Evolutionary conservation across 345 rosid species (phyloP), one percentile per base, ranked within the genome.

Genomic region (Sonneratia caseolaris): DNA sequence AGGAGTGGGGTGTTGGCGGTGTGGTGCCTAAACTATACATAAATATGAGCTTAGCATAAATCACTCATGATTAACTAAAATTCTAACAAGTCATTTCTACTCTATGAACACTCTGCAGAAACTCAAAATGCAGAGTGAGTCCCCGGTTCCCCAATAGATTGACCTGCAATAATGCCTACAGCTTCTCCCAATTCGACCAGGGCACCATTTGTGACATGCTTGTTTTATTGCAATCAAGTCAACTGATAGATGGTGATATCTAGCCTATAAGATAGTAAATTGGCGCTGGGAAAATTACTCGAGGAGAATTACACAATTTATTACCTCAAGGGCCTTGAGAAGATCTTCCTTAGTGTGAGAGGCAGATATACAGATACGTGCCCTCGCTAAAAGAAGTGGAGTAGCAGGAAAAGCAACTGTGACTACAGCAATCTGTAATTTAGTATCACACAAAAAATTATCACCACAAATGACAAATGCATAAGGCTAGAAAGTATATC

Each of bases 291-390:
- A 42, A 66, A 64, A 64, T 36, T 14, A 4, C 37, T 18, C n/a
- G 38, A 66, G 47, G 48, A 37, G 48, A 3, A 22, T 11, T 42
- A 70, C 27, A n/a, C 12, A 51, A 76, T 62, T 22, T 62, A 62
- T 57, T 71, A 91, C 97, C 87, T 87, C 84, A 78, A 91, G 76
- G 75, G 95, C 97, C 80, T 81, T 85, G 64, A 78, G 48, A 24
- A 91, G 86, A 73, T 89, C 95, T 77, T 91, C 93, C 79, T 59
- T 84, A 68, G 87, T 79, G 82, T 89, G 96, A 68, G 91, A 84
- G 55, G 96, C 90, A 1, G 93, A 91, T 79, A 91, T 84, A 81
- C 96, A 91, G 68, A 91, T 86, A 15, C 96, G 91, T 42, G 91
- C 97, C 78, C 97, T 87, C 5, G 93, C 96, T 84, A 91, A 78